Evolutionary conservation across 768 basidiomycete species (phyloP), one percentile per base, ranked within the genome.

Genomic region (Rhizopogon vesiculosus): DNA sequence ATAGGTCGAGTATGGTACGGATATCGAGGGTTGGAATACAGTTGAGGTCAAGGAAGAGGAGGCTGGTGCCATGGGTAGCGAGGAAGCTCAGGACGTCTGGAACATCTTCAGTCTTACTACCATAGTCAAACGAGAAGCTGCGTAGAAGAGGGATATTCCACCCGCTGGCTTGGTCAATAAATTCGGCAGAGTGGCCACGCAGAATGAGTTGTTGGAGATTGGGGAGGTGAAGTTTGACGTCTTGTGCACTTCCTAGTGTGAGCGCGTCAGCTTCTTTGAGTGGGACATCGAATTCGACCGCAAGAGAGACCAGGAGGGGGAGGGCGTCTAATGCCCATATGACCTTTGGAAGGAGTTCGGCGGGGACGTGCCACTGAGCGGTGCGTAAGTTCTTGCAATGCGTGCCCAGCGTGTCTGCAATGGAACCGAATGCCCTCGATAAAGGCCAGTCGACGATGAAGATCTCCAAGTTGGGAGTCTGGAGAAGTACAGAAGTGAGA

Each of bases 321-420:
- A 91, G 77, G 1, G 81, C 77, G 53, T 83, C 80, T 2, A 91
- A 72, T 5, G 86, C 83, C 85, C 85, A 87, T 43, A 90, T 89
- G 5, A 88, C 77, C 62, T 86, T 87, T 12, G 84, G 73, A 2
- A 87, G 68, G 0, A 79, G 74, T 18, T 79, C 75, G 0, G 75
- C 74, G 0, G 84, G 80, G 8, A 89, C 71, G 53, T 78, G 79
- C 75, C 85, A 82, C 50, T 84, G 79, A 0, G 85, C 76, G 0
- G 86, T 85, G 9, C 80, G 83, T 18, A 91, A 69, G 44, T 76
- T 77, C 15, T 69, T 69, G 15, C 81, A 75, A 55, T 72, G 81
- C 1, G 72, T 78, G 49, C 78, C 77, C 1, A 91, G 74, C 0
- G 87, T 77, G 61, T 89, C 81, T 0, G 78, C 84, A n/a, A 90